These are phyloP conservation scores for Phytophthora colocasiae DNA, from an alignment of 352 stramenopile genomes.

Conservation along the genomic window DNA sequence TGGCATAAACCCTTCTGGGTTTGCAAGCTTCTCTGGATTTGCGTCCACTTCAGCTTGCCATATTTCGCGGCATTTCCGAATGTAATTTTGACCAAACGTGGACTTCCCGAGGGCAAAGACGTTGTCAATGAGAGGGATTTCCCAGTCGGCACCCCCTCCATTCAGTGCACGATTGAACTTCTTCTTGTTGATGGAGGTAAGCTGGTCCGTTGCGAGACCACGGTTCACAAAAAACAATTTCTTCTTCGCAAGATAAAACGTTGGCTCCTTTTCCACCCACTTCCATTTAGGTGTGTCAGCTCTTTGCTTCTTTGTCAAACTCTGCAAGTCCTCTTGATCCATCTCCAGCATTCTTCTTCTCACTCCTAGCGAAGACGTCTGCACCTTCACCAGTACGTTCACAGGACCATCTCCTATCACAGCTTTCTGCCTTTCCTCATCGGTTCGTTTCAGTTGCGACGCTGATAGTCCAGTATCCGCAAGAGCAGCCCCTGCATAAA, in stretches of 20 bases:
- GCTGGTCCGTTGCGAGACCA: slow-evolving; percentile 1
- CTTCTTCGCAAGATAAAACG: not conserved
- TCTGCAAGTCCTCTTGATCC: too few relatives aligned
- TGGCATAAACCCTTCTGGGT: too few relatives aligned
- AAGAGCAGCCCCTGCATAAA: too few relatives aligned
- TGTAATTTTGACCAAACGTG: slow-evolving; percentile 19
- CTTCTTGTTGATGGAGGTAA: not conserved
- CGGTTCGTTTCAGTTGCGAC: too few relatives aligned
- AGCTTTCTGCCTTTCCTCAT: too few relatives aligned
- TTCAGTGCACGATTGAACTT: slow-evolving; percentile 15
- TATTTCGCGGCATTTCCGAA: slow-evolving; percentile 10
- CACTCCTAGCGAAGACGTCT: too few relatives aligned
- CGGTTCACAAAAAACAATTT: slow-evolving; percentile 2
- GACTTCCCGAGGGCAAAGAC: slow-evolving; percentile 20
- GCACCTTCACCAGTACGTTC: too few relatives aligned
- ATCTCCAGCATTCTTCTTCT: too few relatives aligned
- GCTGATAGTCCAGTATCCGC: too few relatives aligned
- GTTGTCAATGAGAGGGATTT: slow-evolving; percentile 25
- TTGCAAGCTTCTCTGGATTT: not conserved
- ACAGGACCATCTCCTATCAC: too few relatives aligned
- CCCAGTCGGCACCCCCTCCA: not conserved
- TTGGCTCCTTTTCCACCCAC: not conserved
- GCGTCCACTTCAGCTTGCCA: not conserved
- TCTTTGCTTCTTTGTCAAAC: too few relatives aligned
- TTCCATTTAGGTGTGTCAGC: not conserved